Evolutionary conservation across 768 basidiomycete species (phyloP), one percentile per base, ranked within the genome.

Genomic region (Pulveroboletus sp.): DNA sequence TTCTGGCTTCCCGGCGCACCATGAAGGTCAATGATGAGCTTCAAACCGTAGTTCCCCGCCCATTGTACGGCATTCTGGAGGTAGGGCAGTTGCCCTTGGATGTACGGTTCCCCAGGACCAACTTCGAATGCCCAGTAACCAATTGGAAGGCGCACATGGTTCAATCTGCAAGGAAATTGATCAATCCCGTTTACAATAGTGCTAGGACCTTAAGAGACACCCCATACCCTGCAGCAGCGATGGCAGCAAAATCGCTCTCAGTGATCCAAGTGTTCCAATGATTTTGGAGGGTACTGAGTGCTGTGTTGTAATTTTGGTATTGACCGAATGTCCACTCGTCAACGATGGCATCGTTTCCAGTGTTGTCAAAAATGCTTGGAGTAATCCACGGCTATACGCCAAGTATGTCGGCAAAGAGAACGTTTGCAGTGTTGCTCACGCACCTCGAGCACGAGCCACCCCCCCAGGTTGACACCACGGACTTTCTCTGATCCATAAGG

Each of bases 51-150:
- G 22, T 75, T 73, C 38, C 69, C 68, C 2, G 93, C 92, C 82
- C 89, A 92, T 20, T 63, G 63, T 38, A 87, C 76, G 8, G 87
- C 88, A 34, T 81, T 76, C 53, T 72, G 55, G 19, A 91, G 70
- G 68, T 85, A 90, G 17, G 81, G 76, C 29, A 86, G 70, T 63
- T 90, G 89, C 12, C 89, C 89, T 67, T 81, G 78, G 50, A 89
- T 80, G 64, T 77, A 91, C 7, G 90, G 91, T 59, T 92, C 86
- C 5, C 88, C 88, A 12, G 75, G 73, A 19, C 78, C 76, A 30
- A 91, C 81, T 50, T 93, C 89, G 59, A 85, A 91, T 2, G 87
- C 90, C 89, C 89, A 94, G 66, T 89, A 95, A 12, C 91, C 93
- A 37, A 94, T 88, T 13, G 90, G 89, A 31, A 92, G 61, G 39